Evolutionary conservation across 1,284 basidiomycete species (phyloP).

Genomic region (Apiotrichum gracile): DNA sequence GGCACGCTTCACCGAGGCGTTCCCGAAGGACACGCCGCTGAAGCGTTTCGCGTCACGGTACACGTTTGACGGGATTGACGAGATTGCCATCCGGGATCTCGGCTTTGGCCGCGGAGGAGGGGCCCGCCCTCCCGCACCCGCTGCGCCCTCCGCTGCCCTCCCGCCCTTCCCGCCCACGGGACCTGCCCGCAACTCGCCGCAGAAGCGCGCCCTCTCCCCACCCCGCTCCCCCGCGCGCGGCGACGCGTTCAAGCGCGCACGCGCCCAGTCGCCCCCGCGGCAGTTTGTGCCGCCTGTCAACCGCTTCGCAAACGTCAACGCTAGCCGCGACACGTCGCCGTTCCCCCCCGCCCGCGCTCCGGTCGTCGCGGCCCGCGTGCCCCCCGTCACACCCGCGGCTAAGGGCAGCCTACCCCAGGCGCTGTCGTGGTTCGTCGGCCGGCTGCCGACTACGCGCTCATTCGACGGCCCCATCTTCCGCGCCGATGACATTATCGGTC

Average conservation of each 20-base stretch:
- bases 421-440: slow-evolving; percentile 72
- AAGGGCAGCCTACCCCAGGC: slow-evolving; percentile 57
- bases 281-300: slow-evolving; percentile 1
- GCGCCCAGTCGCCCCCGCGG: slow-evolving; percentile 13
- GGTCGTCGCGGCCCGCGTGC: neutral
- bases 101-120: slow-evolving; percentile 59
- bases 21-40: slow-evolving; percentile 78
- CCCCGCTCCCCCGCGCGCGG: slow-evolving; percentile 8
- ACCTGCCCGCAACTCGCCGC: slow-evolving; percentile 1
- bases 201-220: slow-evolving; percentile 12
- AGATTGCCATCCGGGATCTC: slow-evolving; percentile 81
- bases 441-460: slow-evolving; percentile 60
- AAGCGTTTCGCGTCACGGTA: slow-evolving; percentile 87
- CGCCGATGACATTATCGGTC: slow-evolving; percentile 74
- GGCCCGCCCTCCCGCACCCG: slow-evolving; percentile 3
- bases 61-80: slow-evolving; percentile 79
- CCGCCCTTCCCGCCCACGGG: neutral
- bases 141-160: neutral
- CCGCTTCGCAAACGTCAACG: slow-evolving; percentile 1
- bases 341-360: neutral
- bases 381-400: neutral
- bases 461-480: slow-evolving; percentile 87
- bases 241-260: slow-evolving; percentile 9
- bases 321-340: slow-evolving; percentile 1
- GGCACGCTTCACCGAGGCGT: slow-evolving; percentile 76